Percentiles rank a stretch among this genome's conserved stretches.
Evolutionary conservation across 2,329 filamentous ascomycete species (phyloP).

Genomic region (Arthroderma uncinatum): DNA sequence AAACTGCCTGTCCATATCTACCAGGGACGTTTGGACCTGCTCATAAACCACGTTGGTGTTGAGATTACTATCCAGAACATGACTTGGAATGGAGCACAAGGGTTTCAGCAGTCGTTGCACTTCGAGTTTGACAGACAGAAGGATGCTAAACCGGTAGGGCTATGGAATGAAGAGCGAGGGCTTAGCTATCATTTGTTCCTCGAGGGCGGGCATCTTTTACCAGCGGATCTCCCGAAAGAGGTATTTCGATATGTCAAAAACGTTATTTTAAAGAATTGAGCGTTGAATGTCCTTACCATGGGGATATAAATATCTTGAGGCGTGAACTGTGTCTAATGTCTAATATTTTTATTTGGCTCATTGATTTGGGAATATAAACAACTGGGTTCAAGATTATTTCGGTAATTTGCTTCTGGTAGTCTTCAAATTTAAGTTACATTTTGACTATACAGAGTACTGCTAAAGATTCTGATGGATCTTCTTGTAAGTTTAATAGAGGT

Average conservation of each 20-base stretch:
- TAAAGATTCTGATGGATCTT: no score
- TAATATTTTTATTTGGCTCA: not conserved
- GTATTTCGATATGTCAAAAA: constrained; percentile 31
- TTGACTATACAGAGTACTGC: no score
- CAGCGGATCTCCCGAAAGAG: constrained; percentile 22
- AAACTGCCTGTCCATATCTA: constrained; percentile 29
- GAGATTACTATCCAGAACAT: constrained; percentile 32
- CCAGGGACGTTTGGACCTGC: constrained; percentile 29
- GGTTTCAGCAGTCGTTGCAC: constrained; percentile 24
- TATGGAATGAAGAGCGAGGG: constrained; percentile 26
- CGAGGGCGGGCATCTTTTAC: constrained; percentile 27
- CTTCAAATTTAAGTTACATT: no score
- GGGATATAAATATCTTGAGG: not conserved
- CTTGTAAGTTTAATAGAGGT: no score
- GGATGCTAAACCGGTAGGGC: constrained; percentile 16
- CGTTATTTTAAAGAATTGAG: constrained; percentile 20
- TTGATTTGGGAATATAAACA: not conserved
- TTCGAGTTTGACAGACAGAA: constrained; percentile 13
- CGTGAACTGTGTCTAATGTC: no score
- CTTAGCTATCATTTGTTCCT: constrained; percentile 29
- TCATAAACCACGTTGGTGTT: constrained; percentile 29
- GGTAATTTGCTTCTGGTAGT: no score
- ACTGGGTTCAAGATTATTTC: no score
- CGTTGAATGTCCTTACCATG: not conserved
- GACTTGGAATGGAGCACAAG: constrained; percentile 31